These are phyloP conservation scores for Metrosideros polymorpha DNA, from an alignment of 441 rosid species.

Conservation along the genomic window DNA sequence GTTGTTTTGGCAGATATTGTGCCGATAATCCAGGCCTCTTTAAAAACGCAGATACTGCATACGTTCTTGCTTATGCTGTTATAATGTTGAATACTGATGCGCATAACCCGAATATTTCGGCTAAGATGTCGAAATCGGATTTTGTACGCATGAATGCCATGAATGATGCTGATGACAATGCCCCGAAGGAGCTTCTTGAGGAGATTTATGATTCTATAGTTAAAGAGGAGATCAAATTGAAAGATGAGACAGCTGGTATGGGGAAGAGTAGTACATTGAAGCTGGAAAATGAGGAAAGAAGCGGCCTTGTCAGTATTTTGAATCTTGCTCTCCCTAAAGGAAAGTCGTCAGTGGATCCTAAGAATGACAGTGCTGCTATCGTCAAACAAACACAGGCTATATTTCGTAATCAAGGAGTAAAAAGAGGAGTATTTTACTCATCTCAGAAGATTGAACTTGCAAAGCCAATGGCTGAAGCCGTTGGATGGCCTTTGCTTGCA, in stretches of 20 bases:
- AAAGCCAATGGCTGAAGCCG: conserved; percentile 99
- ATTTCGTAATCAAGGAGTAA: conserved; percentile 76
- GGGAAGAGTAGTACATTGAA: conserved; percentile 56
- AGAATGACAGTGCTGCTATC: conserved; percentile 84
- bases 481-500: conserved; percentile 98
- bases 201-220: conserved; percentile 98
- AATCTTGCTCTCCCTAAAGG: conserved; percentile 90
- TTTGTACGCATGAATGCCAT: conserved; percentile 80
- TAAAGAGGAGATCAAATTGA: conserved; percentile 92
- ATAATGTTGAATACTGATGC: conserved; percentile 99
- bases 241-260: conserved; percentile 59
- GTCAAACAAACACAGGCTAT: conserved; percentile 94
- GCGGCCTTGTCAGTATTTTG: conserved; percentile 82
- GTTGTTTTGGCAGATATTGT: conserved; percentile 68
- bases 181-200: conserved; percentile 83
- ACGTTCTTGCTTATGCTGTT: conserved; percentile 99
- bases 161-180: conserved; percentile 79
- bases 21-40: conserved; percentile 95
- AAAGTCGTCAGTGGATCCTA: conserved; percentile 62
- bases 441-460: conserved; percentile 71
- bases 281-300: conserved; percentile 90
- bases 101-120: conserved; percentile 97
- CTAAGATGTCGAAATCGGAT: conserved; percentile 98
- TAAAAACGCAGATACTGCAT: conserved; percentile 98
- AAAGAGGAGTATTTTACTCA: conserved; percentile 88